Evolutionary conservation across 2,329 filamentous ascomycete species (phyloP), one percentile per base, ranked within the genome.

Genomic region (Colletotrichum sp.): DNA sequence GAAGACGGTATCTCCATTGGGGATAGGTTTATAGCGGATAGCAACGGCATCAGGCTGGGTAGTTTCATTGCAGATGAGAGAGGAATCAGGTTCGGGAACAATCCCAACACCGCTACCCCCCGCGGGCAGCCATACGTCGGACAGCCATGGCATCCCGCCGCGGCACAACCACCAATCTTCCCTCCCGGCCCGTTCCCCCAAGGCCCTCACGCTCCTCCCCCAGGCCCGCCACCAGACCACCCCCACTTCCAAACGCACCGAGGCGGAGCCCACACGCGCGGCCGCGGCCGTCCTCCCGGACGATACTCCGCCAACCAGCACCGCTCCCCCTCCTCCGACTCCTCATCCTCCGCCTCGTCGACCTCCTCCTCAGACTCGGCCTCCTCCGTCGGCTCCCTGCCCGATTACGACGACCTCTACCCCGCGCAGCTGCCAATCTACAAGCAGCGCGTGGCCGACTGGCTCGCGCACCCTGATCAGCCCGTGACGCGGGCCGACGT

Each of bases 361-460:
- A 85, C 84, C 1, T 82, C 82, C 9, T 82, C 80, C 24, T 86
- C 84, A 2, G 82, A 78, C 5, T 86, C 84, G 13, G 78, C 15
- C 28, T 81, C 82, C 1, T 89, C 88, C 3, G 82, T 91, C 70
- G 90, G 87, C 43, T 91, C 89, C 3, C 87, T 92, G 1, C 89
- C 90, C 0, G 86, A 89, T 69, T 88, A 88, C 79, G 88, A 91
- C 72, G 86, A 89, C 57, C 83, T 92, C 3, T 81, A 81, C 15
- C 87, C 88, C 68, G 79, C 83, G 21, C 90, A 91, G 80, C 83
- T 92, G 2, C 86, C 88, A 3, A 75, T 87, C 2, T 86, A 87
- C 16, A 85, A 85, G 61, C 80, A 84, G 15, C 85, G 85, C 5
- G 83, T 93, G 18, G 78, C 84, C 26, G 81, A 84, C 9, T 92